These are phyloP conservation scores for Pythium periplocum DNA, from an alignment of 352 stramenopile species.

Conservation along the genomic window DNA sequence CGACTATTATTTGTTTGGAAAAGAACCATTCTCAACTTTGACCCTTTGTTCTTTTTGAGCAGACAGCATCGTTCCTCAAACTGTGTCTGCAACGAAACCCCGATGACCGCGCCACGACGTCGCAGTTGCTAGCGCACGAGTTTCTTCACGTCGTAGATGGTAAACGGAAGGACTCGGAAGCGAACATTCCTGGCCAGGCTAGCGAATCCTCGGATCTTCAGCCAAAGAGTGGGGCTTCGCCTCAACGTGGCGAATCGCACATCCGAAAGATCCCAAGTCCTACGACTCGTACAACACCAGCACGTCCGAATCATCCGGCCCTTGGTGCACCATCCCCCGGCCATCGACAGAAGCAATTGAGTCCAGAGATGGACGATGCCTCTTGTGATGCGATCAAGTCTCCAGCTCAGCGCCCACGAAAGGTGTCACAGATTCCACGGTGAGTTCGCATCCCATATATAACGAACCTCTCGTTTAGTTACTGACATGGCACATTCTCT, in stretches of 20 bases:
- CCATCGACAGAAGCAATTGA: neutral
- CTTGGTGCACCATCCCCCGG: neutral
- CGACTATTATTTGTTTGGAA: neutral
- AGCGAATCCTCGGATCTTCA: neutral
- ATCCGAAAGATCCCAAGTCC: neutral
- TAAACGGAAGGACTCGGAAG: neutral
- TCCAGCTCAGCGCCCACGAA: too few relatives aligned
- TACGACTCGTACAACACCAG: neutral
- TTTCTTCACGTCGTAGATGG: slow-evolving; percentile 61
- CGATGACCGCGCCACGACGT: slow-evolving; percentile 73
- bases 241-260: neutral
- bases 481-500: slow-evolving; percentile 8
- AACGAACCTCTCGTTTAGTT: slow-evolving; percentile 1
- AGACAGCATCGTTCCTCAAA: slow-evolving; percentile 54
- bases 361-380: neutral
- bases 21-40: neutral
- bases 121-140: slow-evolving; percentile 85
- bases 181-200: neutral
- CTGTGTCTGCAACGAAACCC: slow-evolving; percentile 65
- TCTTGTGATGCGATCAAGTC: too few relatives aligned
- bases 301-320: neutral
- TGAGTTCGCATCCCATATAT: neutral
- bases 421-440: neutral
- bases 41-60: slow-evolving; percentile 1
- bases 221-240: too few relatives aligned